These are phyloP conservation scores for Azolla pinnata DNA, from an alignment of 75 land plant genomes.

Conservation along the genomic window DNA sequence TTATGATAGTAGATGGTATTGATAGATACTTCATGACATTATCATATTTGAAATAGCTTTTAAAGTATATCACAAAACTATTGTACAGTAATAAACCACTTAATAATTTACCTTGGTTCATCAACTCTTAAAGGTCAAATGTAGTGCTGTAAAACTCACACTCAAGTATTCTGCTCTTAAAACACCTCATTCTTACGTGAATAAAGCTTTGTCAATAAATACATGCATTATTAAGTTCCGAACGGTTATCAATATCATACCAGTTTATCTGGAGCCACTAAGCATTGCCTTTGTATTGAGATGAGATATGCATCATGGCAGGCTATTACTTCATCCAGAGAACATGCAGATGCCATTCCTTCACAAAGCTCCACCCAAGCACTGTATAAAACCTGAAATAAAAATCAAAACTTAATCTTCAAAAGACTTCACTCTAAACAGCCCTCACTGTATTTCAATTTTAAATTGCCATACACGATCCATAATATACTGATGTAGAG, in stretches of 20 bases:
- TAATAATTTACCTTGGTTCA: too few species aligned
- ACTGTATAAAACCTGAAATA: conserved; percentile 73
- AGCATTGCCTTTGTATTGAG: conserved; percentile 86
- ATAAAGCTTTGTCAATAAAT: too few species aligned
- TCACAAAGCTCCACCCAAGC: conserved; percentile 90
- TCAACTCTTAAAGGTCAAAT: too few species aligned
- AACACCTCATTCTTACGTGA: too few species aligned
- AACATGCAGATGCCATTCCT: conserved; percentile 73
- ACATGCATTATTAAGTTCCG: background rate
- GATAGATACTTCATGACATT: too few species aligned
- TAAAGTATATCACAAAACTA: too few species aligned
- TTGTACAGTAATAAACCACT: too few species aligned
- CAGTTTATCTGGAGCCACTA: conserved; percentile 90
- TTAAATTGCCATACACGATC: conserved; percentile 55
- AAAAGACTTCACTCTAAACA: background rate
- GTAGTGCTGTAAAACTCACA: too few species aligned
- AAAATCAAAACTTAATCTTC: background rate
- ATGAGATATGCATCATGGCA: conserved; percentile 82
- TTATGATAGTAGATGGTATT: too few species aligned
- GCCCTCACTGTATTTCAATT: background rate
- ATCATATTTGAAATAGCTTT: too few species aligned
- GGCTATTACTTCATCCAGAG: conserved; percentile 94
- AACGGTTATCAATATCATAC: conserved; percentile 18
- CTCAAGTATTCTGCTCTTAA: too few species aligned
- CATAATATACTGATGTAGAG: conserved; percentile 98